These are phyloP conservation scores for Arthroderma sp. DNA, from an alignment of 2,329 filamentous ascomycete genomes.

Conservation along the genomic window DNA sequence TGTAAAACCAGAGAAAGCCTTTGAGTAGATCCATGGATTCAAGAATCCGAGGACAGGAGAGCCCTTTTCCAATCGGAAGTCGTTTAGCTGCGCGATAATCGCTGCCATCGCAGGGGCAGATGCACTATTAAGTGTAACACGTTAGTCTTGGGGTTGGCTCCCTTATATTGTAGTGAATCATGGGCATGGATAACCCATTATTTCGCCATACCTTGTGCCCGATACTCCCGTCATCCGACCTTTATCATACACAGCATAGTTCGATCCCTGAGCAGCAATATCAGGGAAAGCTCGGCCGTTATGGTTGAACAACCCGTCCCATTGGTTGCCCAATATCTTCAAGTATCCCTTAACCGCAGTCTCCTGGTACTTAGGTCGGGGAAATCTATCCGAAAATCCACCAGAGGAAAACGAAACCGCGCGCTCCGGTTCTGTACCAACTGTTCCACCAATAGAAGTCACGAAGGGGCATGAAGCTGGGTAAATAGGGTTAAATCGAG, in stretches of 20 bases:
- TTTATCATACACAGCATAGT: slow-evolving; percentile 32
- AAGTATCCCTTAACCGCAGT: slow-evolving; percentile 36
- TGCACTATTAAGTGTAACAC: slow-evolving; percentile 29
- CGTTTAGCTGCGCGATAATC: slow-evolving; percentile 54
- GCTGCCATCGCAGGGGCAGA: slow-evolving; percentile 51
- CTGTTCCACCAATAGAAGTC: slow-evolving; percentile 50
- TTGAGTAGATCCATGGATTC: slow-evolving; percentile 49
- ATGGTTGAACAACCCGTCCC: slow-evolving; percentile 37
- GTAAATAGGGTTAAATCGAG: slow-evolving; percentile 43
- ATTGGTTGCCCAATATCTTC: slow-evolving; percentile 27
- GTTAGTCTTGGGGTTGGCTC: neutral
- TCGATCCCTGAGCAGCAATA: slow-evolving; percentile 45
- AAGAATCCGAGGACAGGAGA: slow-evolving; percentile 46
- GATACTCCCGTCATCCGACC: slow-evolving; percentile 29
- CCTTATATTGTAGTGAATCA: neutral
- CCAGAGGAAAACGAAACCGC: slow-evolving; percentile 41
- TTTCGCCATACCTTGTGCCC: slow-evolving; percentile 30
- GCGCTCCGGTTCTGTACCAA: slow-evolving; percentile 36
- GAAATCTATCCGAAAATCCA: slow-evolving; percentile 40
- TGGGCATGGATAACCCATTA: neutral
- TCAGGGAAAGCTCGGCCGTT: slow-evolving; percentile 51
- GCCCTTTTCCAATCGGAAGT: slow-evolving; percentile 45
- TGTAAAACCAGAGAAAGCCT: slow-evolving; percentile 34
- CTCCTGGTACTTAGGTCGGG: slow-evolving; percentile 38
- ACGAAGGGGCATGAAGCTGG: slow-evolving; percentile 51